Percentiles rank a stretch among this genome's conserved stretches.
Evolutionary conservation across 192 early-diverging fungal species (phyloP).

Genomic region (Rhizophlyctis rosea): DNA sequence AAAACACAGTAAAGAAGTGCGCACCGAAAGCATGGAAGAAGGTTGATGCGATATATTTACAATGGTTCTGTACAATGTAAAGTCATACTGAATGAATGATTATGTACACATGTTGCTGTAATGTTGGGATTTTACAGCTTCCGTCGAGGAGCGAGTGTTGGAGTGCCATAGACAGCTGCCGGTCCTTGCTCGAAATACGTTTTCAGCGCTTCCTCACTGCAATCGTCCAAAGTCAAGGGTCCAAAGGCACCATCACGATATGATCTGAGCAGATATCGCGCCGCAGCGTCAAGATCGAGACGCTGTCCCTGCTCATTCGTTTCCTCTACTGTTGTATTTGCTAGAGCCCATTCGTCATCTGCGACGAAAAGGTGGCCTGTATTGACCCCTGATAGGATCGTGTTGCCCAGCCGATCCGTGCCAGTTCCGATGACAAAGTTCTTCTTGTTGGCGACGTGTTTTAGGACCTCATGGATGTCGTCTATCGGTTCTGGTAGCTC

Average conservation of each 20-base stretch:
- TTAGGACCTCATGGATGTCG: slow-evolving; percentile 63
- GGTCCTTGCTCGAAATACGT: slow-evolving; percentile 14
- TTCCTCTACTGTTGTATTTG: background rate
- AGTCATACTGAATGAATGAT: too few species aligned
- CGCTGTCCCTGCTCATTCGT: slow-evolving; percentile 55
- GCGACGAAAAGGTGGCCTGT: background rate
- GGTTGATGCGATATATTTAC: too few species aligned
- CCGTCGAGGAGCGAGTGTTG: too few species aligned
- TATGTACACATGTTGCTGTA: too few species aligned
- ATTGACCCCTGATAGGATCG: background rate
- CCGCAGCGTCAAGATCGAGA: slow-evolving; percentile 62
- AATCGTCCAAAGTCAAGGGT: slow-evolving; percentile 77
- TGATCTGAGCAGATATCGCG: slow-evolving; percentile 68
- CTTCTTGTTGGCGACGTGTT: slow-evolving; percentile 47
- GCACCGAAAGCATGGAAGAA: too few species aligned
- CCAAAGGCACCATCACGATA: slow-evolving; percentile 87
- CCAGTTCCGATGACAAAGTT: slow-evolving; percentile 5
- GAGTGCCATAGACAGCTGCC: too few species aligned
- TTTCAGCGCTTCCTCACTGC: slow-evolving; percentile 19
- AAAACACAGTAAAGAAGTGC: too few species aligned
- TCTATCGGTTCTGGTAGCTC: slow-evolving; percentile 66
- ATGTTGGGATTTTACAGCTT: too few species aligned
- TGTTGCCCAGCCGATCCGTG: background rate
- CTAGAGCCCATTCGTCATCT: background rate
- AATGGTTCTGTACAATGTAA: too few species aligned